Conservation (phyloP, 352 stramenopile species). For the Globisporangium apiculatum region DNA sequence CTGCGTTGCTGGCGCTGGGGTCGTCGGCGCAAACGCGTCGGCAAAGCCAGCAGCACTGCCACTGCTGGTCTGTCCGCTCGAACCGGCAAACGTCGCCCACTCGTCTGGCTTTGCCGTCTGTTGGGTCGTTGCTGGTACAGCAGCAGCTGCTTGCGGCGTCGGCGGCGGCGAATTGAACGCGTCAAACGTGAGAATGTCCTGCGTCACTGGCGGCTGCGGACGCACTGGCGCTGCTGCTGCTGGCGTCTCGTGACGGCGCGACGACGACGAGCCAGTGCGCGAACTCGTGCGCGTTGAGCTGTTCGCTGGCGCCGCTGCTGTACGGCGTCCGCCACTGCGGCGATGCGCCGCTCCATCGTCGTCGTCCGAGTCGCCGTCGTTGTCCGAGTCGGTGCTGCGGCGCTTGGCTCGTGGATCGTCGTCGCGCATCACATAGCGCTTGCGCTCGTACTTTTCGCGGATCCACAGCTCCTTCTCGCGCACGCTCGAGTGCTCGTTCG, state of each 20-base stretch:
- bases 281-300: constrained; percentile 14
- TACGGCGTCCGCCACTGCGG: constrained; percentile 13
- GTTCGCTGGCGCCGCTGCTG: constrained; percentile 9
- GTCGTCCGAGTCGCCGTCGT: constrained; percentile 23
- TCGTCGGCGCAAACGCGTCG: constrained; percentile 34
- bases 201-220: constrained; percentile 17
- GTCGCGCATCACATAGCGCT: constrained; percentile 59
- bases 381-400: constrained; percentile 1
- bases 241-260: constrained; percentile 24
- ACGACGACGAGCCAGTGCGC: constrained; percentile 20
- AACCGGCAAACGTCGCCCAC: constrained; percentile 66
- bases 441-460: constrained; percentile 87
- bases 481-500: constrained; percentile 72
- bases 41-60: constrained; percentile 9
- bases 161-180: constrained; percentile 41
- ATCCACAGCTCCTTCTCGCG: constrained; percentile 90
- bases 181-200: constrained; percentile 72
- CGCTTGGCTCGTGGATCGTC: constrained; percentile 36
- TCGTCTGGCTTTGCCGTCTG: constrained; percentile 47
- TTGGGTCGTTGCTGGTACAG: constrained; percentile 5
- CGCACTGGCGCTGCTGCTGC: constrained; percentile 13
- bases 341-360: constrained; percentile 19
- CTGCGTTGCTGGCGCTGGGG: constrained; percentile 32
- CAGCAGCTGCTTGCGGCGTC: constrained; percentile 16
- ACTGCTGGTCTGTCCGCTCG: constrained; percentile 23